These are phyloP conservation scores for Helotiales sp. DNA, from an alignment of 2,329 filamentous ascomycete species.

Conservation along the genomic window DNA sequence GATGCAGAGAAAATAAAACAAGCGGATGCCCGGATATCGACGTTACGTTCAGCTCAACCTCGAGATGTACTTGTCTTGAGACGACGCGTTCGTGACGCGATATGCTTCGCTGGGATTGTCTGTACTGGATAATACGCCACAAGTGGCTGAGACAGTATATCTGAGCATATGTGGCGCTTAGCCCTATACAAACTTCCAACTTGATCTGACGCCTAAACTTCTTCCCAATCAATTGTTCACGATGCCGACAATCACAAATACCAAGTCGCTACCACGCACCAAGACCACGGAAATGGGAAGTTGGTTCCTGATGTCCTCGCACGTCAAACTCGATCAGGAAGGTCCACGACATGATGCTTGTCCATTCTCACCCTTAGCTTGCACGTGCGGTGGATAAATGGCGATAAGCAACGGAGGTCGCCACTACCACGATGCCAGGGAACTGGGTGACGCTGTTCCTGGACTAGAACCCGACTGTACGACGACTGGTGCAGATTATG, in stretches of 20 bases:
- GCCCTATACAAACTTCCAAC: no score
- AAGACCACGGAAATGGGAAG: neutral
- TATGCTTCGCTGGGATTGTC: no score
- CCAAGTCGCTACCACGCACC: neutral
- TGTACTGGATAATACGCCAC: no score
- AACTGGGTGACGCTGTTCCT: constrained; percentile 5
- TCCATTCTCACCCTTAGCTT: constrained; percentile 1
- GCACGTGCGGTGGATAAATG: constrained; percentile 10
- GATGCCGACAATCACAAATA: neutral
- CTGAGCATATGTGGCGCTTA: no score
- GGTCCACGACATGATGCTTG: constrained; percentile 1
- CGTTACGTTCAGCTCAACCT: no score
- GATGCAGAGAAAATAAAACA: no score
- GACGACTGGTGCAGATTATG: neutral
- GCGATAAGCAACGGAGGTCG: constrained; percentile 13
- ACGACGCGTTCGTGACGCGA: no score
- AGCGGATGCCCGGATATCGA: no score
- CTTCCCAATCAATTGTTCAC: neutral
- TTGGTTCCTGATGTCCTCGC: neutral
- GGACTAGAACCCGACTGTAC: neutral
- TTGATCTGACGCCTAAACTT: no score
- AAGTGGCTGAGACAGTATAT: no score
- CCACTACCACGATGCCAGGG: neutral
- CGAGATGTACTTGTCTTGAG: no score
- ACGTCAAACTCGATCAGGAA: constrained; percentile 6